phyloP scores from a whole-genome alignment of 2,329 filamentous ascomycete species.

The Zasmidium cellare region DNA sequence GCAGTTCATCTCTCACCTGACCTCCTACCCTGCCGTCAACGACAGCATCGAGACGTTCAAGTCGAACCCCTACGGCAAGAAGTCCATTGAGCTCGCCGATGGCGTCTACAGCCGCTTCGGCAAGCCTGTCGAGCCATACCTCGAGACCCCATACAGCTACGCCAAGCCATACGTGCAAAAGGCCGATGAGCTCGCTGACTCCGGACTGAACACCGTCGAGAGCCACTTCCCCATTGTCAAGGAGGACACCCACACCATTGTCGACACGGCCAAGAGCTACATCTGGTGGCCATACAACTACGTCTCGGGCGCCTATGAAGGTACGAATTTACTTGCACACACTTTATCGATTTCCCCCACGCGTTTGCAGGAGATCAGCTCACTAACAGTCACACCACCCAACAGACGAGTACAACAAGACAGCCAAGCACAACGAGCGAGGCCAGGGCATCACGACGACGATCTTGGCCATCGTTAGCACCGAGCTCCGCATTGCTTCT shows the following conservation, averaged over 20 bases:
- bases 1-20: conserved; percentile 62
- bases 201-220: conserved; percentile 47
- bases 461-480: conserved; percentile 35
- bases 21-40: conserved; percentile 78
- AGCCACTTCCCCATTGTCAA: conserved; percentile 60
- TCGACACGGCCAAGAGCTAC: conserved; percentile 63
- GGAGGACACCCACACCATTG: conserved; percentile 51
- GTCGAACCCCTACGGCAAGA: conserved; percentile 78
- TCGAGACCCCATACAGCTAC: conserved; percentile 77
- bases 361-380: not conserved
- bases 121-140: conserved; percentile 74
- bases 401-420: conserved; percentile 40
- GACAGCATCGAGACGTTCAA: conserved; percentile 79
- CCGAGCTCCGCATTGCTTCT: conserved; percentile 34
- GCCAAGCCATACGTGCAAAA: conserved; percentile 81
- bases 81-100: conserved; percentile 73
- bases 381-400: conserved; percentile 4
- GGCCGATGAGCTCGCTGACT: conserved; percentile 69
- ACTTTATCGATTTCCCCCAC: not conserved
- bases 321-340: conserved; percentile 20
- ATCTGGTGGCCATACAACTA: conserved; percentile 55
- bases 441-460: conserved; percentile 29
- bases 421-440: conserved; percentile 33
- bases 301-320: conserved; percentile 33
- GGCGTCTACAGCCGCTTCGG: conserved; percentile 74